Evolutionary conservation across 441 rosid genomes (phyloP), one percentile per base, ranked within the genome.

Genomic region (Bocquillonia castaneifolia): DNA sequence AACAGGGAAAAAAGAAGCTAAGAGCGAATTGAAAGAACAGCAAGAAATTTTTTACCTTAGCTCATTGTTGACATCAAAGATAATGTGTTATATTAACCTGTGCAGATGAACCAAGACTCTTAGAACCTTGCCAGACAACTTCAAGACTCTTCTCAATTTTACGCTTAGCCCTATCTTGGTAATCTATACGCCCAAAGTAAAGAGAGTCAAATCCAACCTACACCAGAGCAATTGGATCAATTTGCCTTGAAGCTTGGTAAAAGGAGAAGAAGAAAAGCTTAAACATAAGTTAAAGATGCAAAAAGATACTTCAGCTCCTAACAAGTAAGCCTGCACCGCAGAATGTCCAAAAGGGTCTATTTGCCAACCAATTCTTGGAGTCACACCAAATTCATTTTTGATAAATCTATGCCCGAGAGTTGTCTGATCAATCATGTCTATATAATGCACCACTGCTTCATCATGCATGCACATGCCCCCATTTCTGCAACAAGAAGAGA

Each of bases 391-490:
- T 81, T 89, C 90, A 64, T 81, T 78, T 77, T 84, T 79, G 50
- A 95, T 88, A 69, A 85, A 92, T 32, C 83, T 83, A 74, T 95
- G 99, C 37, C 99, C 99, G 25, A 92, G 95, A 66, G 97, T 88
- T 60, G 95, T 92, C 79, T 95, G 99, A 76, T 95, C 99, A 78
- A 95, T 91, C 97, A 95, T 95, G 78, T 95, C 99, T 76, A 95
- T 89, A 79, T 91, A 95, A 77, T 92, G 97, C 3, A 95, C 81
- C 60, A 79, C 87, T 18, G 99, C 99, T 79, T 95, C 99, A 79
- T 95, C 99, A 62, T 95, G 99, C 99, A 95, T 95, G 76, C 97
- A 89, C 92, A 89, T 88, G 18, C 99, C 99, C 31, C 99, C 98
- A 75, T 95, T 95, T 88, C 98, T 95, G 78, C 59, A 72, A 65